Evolutionary conservation across 306 rosid genomes (phyloP).

Genomic region (Cyamopsis tetragonoloba): DNA sequence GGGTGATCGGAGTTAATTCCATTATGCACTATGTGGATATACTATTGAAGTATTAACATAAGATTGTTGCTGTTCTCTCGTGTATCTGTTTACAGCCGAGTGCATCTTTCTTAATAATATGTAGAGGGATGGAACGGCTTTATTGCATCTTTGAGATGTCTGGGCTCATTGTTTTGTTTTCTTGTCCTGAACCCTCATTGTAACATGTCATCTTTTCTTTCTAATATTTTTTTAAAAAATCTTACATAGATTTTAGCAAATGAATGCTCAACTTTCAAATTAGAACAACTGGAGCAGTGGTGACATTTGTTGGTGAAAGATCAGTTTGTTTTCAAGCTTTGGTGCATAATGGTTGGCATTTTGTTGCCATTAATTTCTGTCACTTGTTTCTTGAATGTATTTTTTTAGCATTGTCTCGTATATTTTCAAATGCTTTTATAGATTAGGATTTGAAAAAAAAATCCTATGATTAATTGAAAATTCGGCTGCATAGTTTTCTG

Average conservation of each 20-base stretch:
- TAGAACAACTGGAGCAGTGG: neutral
- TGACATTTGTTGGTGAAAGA: neutral
- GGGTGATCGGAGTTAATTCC: neutral
- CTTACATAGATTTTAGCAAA: neutral
- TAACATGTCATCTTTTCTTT: neutral
- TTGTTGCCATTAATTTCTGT: constrained; percentile 15
- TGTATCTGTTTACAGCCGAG: neutral
- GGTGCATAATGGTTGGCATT: neutral
- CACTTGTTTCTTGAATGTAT: neutral
- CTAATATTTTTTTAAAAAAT: neutral
- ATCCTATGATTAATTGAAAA: neutral
- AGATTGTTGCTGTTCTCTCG: neutral
- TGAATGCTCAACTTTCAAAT: neutral
- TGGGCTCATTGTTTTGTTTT: neutral
- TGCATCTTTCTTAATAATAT: neutral
- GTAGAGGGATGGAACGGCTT: neutral
- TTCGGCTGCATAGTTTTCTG: neutral
- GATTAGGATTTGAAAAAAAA: neutral
- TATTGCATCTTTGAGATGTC: constrained; percentile 2
- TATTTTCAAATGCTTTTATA: neutral
- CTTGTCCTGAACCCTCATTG: neutral
- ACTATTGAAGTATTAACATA: neutral
- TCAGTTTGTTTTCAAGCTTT: neutral
- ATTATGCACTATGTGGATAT: neutral
- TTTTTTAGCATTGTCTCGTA: neutral